Evolutionary conservation across 2,329 filamentous ascomycete species (phyloP).

Genomic region (Annulohypoxylon truncatum): DNA sequence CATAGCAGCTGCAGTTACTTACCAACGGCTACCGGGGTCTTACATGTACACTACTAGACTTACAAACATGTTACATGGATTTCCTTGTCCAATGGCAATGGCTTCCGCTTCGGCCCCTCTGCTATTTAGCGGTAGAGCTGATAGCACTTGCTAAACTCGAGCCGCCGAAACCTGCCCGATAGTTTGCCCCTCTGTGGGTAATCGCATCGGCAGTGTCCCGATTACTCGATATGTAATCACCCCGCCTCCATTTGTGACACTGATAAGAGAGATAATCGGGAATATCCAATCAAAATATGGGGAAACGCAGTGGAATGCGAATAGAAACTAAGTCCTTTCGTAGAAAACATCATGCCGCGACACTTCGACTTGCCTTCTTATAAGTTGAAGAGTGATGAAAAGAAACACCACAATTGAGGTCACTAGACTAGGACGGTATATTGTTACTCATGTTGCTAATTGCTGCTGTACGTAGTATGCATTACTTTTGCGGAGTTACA

Average conservation of each 20-base stretch:
- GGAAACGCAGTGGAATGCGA: background rate
- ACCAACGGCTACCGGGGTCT: background rate
- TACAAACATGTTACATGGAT: background rate
- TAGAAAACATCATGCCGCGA: background rate
- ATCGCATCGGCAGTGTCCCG: constrained; percentile 4
- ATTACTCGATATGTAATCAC: background rate
- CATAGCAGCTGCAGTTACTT: background rate
- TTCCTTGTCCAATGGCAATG: constrained; percentile 1
- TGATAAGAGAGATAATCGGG: background rate
- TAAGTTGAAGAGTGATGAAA: background rate
- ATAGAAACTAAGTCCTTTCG: background rate
- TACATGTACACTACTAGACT: background rate
- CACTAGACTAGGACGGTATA: too few relatives aligned
- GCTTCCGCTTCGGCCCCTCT: constrained; percentile 12
- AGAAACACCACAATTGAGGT: too few relatives aligned
- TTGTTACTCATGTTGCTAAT: too few relatives aligned
- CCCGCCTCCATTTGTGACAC: background rate
- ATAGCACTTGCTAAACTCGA: constrained; percentile 18
- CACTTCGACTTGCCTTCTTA: background rate
- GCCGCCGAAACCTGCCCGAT: constrained; percentile 18
- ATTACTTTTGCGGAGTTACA: too few relatives aligned
- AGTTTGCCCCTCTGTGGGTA: background rate
- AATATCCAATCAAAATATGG: background rate
- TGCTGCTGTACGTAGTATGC: too few relatives aligned
- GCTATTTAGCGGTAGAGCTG: constrained; percentile 15